Base-by-base conservation (phyloP, 495 filamentous ascomycete species). In the Penicillium psychrofluorescens region DNA sequence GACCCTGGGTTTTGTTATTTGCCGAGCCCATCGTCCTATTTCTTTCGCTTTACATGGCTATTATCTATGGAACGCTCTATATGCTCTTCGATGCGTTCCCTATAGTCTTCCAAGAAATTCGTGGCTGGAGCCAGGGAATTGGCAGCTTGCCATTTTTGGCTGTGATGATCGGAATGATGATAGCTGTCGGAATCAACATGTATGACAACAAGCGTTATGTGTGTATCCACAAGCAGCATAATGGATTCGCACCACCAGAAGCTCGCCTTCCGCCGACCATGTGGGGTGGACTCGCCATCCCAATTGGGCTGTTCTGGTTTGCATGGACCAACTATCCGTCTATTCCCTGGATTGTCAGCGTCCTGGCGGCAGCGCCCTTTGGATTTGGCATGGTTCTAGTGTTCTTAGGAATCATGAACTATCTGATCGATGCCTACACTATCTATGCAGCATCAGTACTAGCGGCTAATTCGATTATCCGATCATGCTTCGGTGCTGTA, bases 61-160 rank as follows among this genome's bases (percentile, higher is more conserved):
- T 86, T 46, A 63, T 77, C 12, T 88, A 86, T 51, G 78, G 81
- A 0, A 78, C 84, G 8, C 64, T 88, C 3, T 89, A 89, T 60
- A 73, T 90, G 35, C 74, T 89, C 13, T 91, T 92, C 63, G 79
- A 85, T 36, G 85, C 85, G 11, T 62, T 67, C 37, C 88, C 88
- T 2, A 80, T 90, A 36, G 78, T 90, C 41, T 91, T 86, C 62
- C 68, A 75, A 11, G 62, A 82, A 14, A 62, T 83, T 30, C 83
- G 86, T 10, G 78, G 78, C 43, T 90, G 85, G 86, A 68, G 65
- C 6, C 64, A 77, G 10, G 79, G 82, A 27, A 55, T 83, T 16
- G 74, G 77, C 0, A 83, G 84, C 5, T 75, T 91, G 0, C 68
- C 85, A 8, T 91, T 88, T 59, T 54, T 79, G 3, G 83, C 86